Conservation (phyloP, 2,329 filamentous ascomycete species). For the Fusarium humuli region DNA sequence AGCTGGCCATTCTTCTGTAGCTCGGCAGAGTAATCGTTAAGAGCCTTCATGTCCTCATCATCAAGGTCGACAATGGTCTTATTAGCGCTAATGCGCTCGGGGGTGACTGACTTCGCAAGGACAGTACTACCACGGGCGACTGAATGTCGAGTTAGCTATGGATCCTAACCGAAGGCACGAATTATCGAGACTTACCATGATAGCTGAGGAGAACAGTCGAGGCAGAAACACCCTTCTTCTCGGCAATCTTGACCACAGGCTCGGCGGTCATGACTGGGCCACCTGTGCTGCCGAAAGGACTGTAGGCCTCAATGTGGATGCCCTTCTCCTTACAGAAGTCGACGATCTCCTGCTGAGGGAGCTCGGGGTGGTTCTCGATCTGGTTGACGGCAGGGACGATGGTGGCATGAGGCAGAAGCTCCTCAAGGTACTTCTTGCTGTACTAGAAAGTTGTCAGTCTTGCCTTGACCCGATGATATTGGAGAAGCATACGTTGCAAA, state of each 20-base stretch:
- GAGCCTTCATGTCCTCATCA: slow-evolving; percentile 69
- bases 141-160: slow-evolving; percentile 49
- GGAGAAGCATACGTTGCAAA: slow-evolving; percentile 60
- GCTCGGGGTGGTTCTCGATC: slow-evolving; percentile 78
- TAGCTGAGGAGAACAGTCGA: slow-evolving; percentile 76
- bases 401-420: slow-evolving; percentile 62
- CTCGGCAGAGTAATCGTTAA: slow-evolving; percentile 66
- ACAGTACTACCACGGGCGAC: slow-evolving; percentile 77
- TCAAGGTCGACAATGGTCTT: slow-evolving; percentile 74
- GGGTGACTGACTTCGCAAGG: slow-evolving; percentile 78
- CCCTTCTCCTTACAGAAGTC: slow-evolving; percentile 75
- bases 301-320: slow-evolving; percentile 80
- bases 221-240: slow-evolving; percentile 71
- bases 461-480: background rate
- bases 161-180: background rate
- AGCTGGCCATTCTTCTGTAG: slow-evolving; percentile 63
- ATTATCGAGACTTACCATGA: slow-evolving; percentile 65
- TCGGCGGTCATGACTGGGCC: slow-evolving; percentile 73
- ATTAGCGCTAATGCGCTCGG: slow-evolving; percentile 76
- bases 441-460: slow-evolving; percentile 54
- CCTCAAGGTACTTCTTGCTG: slow-evolving; percentile 65
- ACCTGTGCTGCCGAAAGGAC: slow-evolving; percentile 72
- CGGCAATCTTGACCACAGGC: slow-evolving; percentile 71
- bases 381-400: slow-evolving; percentile 76
- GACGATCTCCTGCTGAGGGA: slow-evolving; percentile 78